Percentiles rank a stretch among this genome's conserved stretches.
These are phyloP conservation scores for Cryptococcus neoformans DNA, from an alignment of 1,284 basidiomycete species.

Conservation along the genomic window DNA sequence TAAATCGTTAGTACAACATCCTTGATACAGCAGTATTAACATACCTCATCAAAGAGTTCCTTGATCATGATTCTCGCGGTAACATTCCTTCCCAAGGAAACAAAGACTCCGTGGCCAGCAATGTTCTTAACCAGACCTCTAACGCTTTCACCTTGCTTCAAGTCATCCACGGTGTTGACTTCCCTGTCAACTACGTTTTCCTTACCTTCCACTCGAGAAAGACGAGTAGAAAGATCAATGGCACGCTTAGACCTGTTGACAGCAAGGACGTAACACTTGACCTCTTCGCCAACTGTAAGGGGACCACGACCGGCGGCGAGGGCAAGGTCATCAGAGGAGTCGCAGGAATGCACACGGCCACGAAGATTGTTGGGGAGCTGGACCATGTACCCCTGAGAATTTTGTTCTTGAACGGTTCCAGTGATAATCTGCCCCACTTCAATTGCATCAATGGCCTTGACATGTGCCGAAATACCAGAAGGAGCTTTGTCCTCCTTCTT, in stretches of 20 bases:
- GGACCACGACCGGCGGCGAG: slow-evolving; percentile 51
- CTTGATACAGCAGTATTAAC: slow-evolving; percentile 21
- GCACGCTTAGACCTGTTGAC: slow-evolving; percentile 66
- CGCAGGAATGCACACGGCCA: slow-evolving; percentile 75
- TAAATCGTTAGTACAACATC: slow-evolving; percentile 6
- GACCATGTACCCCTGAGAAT: slow-evolving; percentile 63
- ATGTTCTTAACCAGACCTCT: slow-evolving; percentile 89
- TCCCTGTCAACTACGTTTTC: slow-evolving; percentile 62
- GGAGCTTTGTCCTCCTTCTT: slow-evolving; percentile 45
- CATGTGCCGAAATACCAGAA: slow-evolving; percentile 52
- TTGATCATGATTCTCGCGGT: slow-evolving; percentile 92
- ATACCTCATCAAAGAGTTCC: slow-evolving; percentile 84
- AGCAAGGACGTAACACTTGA: slow-evolving; percentile 67
- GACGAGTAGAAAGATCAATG: slow-evolving; percentile 73
- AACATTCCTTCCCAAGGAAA: slow-evolving; percentile 73
- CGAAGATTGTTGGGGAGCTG: slow-evolving; percentile 68
- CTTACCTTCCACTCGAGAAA: slow-evolving; percentile 58
- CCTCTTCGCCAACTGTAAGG: slow-evolving; percentile 62
- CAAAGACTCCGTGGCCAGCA: slow-evolving; percentile 78
- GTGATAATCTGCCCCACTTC: slow-evolving; percentile 67
- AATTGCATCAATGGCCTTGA: slow-evolving; percentile 64
- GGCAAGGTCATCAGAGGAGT: slow-evolving; percentile 71
- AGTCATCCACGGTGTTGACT: slow-evolving; percentile 60
- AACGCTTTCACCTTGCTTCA: slow-evolving; percentile 69
- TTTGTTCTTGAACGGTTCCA: slow-evolving; percentile 71